Evolutionary conservation across 768 basidiomycete species (phyloP), one percentile per base, ranked within the genome.

Genomic region (Daedaleopsis nitida): DNA sequence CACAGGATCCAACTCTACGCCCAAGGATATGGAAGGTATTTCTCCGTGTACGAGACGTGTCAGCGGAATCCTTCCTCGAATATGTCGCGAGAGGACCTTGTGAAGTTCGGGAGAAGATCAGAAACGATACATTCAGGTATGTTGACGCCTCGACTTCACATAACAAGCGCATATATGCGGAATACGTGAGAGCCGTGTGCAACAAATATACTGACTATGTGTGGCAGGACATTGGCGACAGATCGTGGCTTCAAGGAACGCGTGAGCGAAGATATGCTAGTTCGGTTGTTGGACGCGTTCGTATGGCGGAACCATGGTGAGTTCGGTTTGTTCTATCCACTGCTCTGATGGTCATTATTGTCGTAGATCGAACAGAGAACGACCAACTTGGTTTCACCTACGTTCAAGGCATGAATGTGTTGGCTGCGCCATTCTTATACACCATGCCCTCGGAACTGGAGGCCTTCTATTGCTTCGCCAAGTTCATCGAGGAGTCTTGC

Each of bases 391-490:
- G 86, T 10, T 97, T 98, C 75, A 94, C 92, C 34, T 99, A 98
- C 69, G 96, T 99, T 10, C 96, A 99, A 76, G 97, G 97, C 34
- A 98, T 97, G 94, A 99, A 99, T 72, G 97, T 98, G 51, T 86
- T 99, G 38, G 94, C 96, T 21, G 97, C 97, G 2, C 97, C 97
- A 0, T 99, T 98, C 74, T 82, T 99, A 32, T 99, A 97, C 71
- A 94, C 92, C 12, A 92, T 98, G 86, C 96, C 97, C 7, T 94
- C 94, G 11, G 94, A 99, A 74, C 76, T 98, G n/a, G 97, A 99
- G 74, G 97, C 97, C 1, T 99, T 98, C 75, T 95, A 89, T 63
- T 97, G 94, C 75, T 98, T 99, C 70, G 85, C 93, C 27, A 92
- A 89, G 68, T 99, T 99, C 72, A 97, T 98, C 66, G 96, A 98